Base-by-base conservation (phyloP, 2,329 filamentous ascomycete species). In the Fusarium pininemorale region DNA sequence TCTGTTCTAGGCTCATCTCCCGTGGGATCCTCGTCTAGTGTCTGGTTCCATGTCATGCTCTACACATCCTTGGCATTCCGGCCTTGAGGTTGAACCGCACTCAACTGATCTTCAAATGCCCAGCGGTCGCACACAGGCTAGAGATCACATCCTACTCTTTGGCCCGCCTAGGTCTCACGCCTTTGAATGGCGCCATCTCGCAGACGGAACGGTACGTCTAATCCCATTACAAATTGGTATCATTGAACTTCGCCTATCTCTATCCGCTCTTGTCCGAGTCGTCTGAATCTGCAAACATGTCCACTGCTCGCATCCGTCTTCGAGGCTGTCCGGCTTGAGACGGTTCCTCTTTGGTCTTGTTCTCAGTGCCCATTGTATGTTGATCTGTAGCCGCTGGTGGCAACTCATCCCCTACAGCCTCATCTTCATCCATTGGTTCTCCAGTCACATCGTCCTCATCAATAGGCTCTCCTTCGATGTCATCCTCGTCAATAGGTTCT, bases 221-320 rank as follows among this genome's bases (percentile, higher is more conserved):
- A 15, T 69, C 58, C 58, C 53, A 55, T 63, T 63, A 50, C 42
- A 61, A 51, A 51, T 28, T 55, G 45, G 38, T 42, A 59, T 66
- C 39, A 20, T 47, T 44, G 41, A 47, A 42, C 47, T 57, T 67
- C 37, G 47, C 58, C 58, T 58, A 39, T 60, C 41, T 57, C 69
- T 67, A 78, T 37, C 53, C 41, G 24, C 54, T 63, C 61, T 70
- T 74, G 24, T 79, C 76, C 18, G 79, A 81, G 20, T 82, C 88
- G 75, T 93, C 93, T 9, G 92, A 93, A 80, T 93, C 92, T 16
- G 92, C 93, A 88, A 96, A 97, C 93, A 96, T 95, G 79, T 96
- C 94, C 75, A 93, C 93, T 9, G 94, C 93, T 75, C 91, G 90
- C 82, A 94, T 92, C 70, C 92, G 88, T 79, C 89, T 92, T 76